Percentiles rank a stretch among this genome's conserved stretches.
Conservation (phyloP, 129 eudicot species). For the Chrysanthemum seticuspe region DNA sequence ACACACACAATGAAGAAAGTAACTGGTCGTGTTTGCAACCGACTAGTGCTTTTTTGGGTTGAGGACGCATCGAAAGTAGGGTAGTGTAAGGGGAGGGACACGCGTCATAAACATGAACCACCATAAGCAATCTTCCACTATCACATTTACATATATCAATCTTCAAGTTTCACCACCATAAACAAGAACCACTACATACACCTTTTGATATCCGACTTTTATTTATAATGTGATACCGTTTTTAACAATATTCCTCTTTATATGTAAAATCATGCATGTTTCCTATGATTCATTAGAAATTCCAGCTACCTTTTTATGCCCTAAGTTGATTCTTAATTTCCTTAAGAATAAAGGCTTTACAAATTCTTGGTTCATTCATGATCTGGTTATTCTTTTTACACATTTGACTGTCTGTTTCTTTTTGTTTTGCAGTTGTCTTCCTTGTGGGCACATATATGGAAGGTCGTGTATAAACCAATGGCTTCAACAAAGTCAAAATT, state of each 20-base stretch:
- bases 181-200: not conserved
- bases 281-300: not conserved
- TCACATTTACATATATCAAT: not conserved
- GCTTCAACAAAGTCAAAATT: not conserved
- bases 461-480: not conserved
- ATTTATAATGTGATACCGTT: not conserved
- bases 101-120: too few relatives aligned
- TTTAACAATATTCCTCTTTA: not conserved
- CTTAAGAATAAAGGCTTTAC: not conserved
- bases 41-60: too few relatives aligned
- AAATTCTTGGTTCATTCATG: not conserved
- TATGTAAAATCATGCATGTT: not conserved
- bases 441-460: conserved; percentile 4
- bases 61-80: too few relatives aligned
- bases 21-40: too few relatives aligned
- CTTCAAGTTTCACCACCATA: not conserved
- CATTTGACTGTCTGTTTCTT: not conserved
- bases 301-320: not conserved
- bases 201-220: not conserved
- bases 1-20: too few relatives aligned
- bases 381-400: not conserved
- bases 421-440: conserved; percentile 1
- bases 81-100: too few relatives aligned
- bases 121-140: not conserved
- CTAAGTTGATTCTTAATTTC: not conserved